Percentiles rank a stretch among this genome's conserved stretches.
These are phyloP conservation scores for Mentha longifolia DNA, from an alignment of 257 asterid species.

Conservation along the genomic window DNA sequence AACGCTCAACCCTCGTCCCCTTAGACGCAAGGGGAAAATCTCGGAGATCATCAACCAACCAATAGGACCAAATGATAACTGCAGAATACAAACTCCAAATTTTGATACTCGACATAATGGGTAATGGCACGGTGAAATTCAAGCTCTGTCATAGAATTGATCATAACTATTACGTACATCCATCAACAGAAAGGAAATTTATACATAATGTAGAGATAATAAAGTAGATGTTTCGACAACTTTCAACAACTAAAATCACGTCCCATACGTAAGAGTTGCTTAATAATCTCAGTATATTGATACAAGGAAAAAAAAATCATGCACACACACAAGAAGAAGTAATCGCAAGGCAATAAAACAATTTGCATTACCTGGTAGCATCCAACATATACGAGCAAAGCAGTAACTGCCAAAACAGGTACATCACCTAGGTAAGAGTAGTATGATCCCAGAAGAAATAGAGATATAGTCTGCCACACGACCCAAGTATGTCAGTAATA, in stretches of 20 bases:
- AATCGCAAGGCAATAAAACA: not conserved
- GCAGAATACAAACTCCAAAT: conserved; percentile 36
- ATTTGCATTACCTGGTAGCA: conserved; percentile 80
- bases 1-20: conserved; percentile 90
- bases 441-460: conserved; percentile 92
- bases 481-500: conserved; percentile 33
- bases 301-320: not conserved
- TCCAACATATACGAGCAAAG: conserved; percentile 90
- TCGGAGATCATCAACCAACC: conserved; percentile 99
- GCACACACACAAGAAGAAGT: not conserved
- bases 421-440: conserved; percentile 69
- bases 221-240: not conserved
- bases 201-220: not conserved
- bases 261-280: conserved; percentile 11
- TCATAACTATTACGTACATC: not conserved
- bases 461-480: conserved; percentile 70
- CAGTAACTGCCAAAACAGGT: conserved; percentile 81
- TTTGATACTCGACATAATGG: conserved; percentile 15
- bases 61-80: conserved; percentile 96
- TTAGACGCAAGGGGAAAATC: conserved; percentile 82
- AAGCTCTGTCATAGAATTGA: not conserved
- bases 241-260: conserved; percentile 12
- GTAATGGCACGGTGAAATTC: conserved; percentile 5
- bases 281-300: conserved; percentile 1
- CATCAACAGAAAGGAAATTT: not conserved